Percentiles rank a stretch among this genome's conserved stretches.
Conservation (phyloP, 1,284 basidiomycete genomes). For the Papiliotrema terrestris region DNA sequence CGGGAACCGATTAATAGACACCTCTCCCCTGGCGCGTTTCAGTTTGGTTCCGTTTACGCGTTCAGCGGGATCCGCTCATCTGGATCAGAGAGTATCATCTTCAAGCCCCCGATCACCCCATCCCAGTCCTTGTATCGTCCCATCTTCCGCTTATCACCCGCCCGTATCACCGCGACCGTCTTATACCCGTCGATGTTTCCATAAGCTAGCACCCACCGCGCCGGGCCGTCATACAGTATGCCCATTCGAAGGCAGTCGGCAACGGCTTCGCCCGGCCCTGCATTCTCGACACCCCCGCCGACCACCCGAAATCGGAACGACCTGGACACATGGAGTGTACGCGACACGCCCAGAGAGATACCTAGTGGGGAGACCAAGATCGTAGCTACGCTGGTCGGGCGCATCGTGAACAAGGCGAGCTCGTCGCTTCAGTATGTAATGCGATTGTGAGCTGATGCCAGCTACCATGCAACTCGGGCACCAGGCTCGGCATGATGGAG, state of each 20-base stretch:
- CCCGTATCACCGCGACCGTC: background rate
- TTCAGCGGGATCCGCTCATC: background rate
- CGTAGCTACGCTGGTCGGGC: slow-evolving; percentile 30
- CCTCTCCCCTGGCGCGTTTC: background rate
- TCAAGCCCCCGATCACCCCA: background rate
- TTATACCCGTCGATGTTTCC: background rate
- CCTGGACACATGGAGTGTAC: background rate
- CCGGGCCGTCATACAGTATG: background rate
- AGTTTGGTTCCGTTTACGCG: background rate
- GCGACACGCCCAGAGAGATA: background rate
- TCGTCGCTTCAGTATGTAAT: background rate
- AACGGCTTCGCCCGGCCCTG: slow-evolving; percentile 1
- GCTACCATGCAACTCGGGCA: slow-evolving; percentile 82
- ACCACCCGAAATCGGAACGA: background rate
- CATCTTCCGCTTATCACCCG: background rate
- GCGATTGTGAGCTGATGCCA: slow-evolving; percentile 39
- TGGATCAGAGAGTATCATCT: background rate
- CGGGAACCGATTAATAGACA: no score
- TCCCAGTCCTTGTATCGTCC: background rate
- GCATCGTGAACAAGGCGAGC: slow-evolving; percentile 43
- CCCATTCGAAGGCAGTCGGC: slow-evolving; percentile 1
- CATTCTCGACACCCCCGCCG: slow-evolving; percentile 1
- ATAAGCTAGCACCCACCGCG: background rate
- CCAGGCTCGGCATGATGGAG: slow-evolving; percentile 67
- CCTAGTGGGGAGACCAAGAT: slow-evolving; percentile 34